phyloP scores from a whole-genome alignment of 441 rosid species.

The Metrosideros polymorpha region DNA sequence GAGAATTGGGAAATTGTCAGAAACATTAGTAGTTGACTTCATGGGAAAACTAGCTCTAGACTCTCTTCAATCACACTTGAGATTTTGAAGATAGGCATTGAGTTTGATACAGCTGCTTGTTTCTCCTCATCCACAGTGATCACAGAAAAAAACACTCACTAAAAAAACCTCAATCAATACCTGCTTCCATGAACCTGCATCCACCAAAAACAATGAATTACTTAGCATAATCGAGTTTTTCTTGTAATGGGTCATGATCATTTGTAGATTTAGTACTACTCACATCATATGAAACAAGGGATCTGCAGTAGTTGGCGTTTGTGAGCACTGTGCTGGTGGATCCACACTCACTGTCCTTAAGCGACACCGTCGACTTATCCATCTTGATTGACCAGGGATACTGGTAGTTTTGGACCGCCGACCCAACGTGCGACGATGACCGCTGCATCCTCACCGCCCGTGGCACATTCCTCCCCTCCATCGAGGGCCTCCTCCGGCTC shows the following conservation, averaged over 20 bases:
- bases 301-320: constrained; percentile 56
- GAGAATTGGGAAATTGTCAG: neutral
- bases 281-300: constrained; percentile 41
- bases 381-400: constrained; percentile 78
- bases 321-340: constrained; percentile 73
- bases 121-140: neutral
- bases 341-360: constrained; percentile 72
- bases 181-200: neutral
- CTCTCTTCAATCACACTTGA: neutral
- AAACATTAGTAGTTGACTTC: neutral
- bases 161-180: neutral
- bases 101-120: neutral
- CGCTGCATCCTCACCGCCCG: constrained; percentile 5
- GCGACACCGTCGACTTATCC: constrained; percentile 57
- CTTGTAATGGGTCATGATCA: neutral
- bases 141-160: neutral
- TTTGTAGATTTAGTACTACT: constrained; percentile 13
- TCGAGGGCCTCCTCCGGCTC: constrained; percentile 7
- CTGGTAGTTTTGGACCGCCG: constrained; percentile 2
- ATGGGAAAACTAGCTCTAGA: neutral
- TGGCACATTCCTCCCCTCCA: neutral
- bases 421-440: neutral
- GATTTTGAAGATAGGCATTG: neutral
- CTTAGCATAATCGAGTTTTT: neutral
- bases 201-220: neutral